Conservation (phyloP, 129 eudicot genomes). For the Solidago caesia region DNA sequence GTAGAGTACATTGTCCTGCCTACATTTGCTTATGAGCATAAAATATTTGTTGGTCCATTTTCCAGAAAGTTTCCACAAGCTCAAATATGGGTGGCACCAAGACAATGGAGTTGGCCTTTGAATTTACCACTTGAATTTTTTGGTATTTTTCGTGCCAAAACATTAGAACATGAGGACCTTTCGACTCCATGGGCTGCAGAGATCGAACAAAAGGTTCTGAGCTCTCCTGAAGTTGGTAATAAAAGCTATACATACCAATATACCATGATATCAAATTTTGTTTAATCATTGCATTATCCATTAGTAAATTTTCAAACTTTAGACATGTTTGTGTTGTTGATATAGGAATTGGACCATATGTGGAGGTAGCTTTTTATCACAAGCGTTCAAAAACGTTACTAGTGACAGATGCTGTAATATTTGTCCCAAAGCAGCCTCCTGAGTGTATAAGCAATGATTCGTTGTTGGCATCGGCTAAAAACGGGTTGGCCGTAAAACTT, state of each 20-base stretch:
- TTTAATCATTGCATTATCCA: background rate
- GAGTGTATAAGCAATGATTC: conserved; percentile 82
- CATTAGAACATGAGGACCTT: conserved; percentile 64
- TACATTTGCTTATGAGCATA: conserved; percentile 98
- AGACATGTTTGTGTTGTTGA: conserved; percentile 11
- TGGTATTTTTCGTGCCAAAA: conserved; percentile 89
- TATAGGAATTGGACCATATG: conserved; percentile 96
- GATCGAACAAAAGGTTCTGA: conserved; percentile 87
- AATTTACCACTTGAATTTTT: conserved; percentile 93
- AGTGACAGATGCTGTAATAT: conserved; percentile 93
- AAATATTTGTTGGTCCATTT: conserved; percentile 95
- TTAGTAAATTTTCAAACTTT: background rate
- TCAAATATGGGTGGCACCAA: conserved; percentile 95
- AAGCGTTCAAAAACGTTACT: conserved; percentile 79
- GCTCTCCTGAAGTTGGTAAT: conserved; percentile 98
- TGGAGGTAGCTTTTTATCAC: conserved; percentile 97
- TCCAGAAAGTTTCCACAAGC: conserved; percentile 96
- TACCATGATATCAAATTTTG: conserved; percentile 6
- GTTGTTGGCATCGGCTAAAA: conserved; percentile 79
- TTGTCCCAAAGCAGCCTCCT: conserved; percentile 89
- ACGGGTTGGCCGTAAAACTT: conserved; percentile 89
- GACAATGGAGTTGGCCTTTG: conserved; percentile 99
- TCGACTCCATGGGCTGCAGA: conserved; percentile 91
- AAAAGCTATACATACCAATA: background rate
- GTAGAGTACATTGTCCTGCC: conserved; percentile 92